Base-by-base conservation (phyloP, 495 filamentous ascomycete species). In the Penicillium riverlandense region DNA sequence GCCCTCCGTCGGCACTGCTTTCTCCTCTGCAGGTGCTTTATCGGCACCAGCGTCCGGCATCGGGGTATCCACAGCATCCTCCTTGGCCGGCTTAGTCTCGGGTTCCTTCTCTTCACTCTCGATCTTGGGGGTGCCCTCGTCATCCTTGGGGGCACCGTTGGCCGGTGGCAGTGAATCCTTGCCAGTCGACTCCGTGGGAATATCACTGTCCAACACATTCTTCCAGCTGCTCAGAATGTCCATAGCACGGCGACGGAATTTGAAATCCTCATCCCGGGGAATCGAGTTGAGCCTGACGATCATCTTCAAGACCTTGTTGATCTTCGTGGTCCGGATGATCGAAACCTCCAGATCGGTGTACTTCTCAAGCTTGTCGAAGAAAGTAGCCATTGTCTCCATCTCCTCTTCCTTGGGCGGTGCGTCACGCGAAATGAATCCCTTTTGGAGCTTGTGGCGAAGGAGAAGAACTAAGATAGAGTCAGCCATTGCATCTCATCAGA, bases 221-320 rank as follows among this genome's bases (percentile, higher is more conserved):
- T 86, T 91, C 89, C 89, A 96, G 62, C 77, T 83, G 43, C 83
- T 80, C 11, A 95, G 69, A 31, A 95, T 72, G 12, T 71, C 68
- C 45, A 84, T 74, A 32, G 85, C 85, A 29, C 90, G 83, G 39
- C 79, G 65, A 63, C 88, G 89, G 80, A 96, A 90, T 27, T 83
- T 69, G 66, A 82, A 90, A 46, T 91, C 83, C 27, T 88, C 84
- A 41, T 96, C 90, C 34, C 80, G 82, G 5, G 90, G 90, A 48
- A 96, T 95, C 4, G 75, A 71, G 12, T 75, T 64, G 2, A 95
- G 72, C 69, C 92, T 95, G 52, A 95, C 71, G 55, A 96, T 91
- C 34, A 80, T 87, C 67, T 88, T 90, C 37, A 95, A 74, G 8
- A 96, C 90, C 67, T 95, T 95, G 75, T 95, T 86, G 64, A 95